Conservation (phyloP, 169 alveolate species). For the Plasmodium reichenowi region DNA sequence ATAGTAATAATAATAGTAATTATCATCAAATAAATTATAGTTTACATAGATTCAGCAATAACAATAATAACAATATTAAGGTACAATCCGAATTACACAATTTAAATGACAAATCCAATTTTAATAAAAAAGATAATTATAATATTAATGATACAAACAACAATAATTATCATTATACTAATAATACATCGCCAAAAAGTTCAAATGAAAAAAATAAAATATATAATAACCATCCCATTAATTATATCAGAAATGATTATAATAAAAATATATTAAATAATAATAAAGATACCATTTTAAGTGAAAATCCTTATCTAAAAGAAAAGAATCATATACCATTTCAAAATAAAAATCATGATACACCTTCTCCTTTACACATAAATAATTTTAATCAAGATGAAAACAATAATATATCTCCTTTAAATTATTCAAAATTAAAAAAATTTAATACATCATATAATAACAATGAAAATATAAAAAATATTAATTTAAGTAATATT, state of each 20-base stretch:
- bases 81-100: not conserved
- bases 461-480: conserved; percentile 26
- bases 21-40: conserved; percentile 6
- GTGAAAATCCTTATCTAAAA: not conserved
- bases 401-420: not conserved
- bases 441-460: conserved; percentile 5
- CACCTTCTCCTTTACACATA: not conserved
- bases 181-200: not conserved
- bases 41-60: conserved; percentile 2
- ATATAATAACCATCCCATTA: conserved; percentile 7
- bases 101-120: not conserved
- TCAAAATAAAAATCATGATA: conserved; percentile 19
- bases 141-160: not conserved
- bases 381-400: conserved; percentile 7
- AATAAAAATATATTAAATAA: not conserved
- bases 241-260: conserved; percentile 16
- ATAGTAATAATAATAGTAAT: not conserved
- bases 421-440: conserved; percentile 35
- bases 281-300: not conserved
- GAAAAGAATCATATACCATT: conserved; percentile 1
- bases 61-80: not conserved
- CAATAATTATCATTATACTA: not conserved
- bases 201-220: conserved; percentile 1
- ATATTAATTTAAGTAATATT: conserved; percentile 25
- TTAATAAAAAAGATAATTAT: not conserved